Evolutionary conservation across 2,329 filamentous ascomycete species (phyloP).

Genomic region (Penicillium digitatum): DNA sequence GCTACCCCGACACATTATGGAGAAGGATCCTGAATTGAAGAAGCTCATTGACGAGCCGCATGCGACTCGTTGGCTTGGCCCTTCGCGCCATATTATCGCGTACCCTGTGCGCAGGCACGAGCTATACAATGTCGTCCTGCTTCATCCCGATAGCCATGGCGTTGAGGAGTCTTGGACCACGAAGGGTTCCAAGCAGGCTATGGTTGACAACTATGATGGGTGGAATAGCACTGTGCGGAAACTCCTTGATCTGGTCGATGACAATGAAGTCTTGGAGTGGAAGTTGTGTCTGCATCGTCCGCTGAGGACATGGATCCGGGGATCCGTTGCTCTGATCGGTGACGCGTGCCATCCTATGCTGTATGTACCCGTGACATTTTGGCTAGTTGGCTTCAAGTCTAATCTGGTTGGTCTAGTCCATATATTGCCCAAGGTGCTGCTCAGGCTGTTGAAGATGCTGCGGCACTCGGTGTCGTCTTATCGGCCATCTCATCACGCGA

Average conservation of each 20-base stretch:
- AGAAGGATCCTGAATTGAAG: slow-evolving; percentile 62
- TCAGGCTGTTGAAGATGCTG: slow-evolving; percentile 45
- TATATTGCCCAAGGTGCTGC: slow-evolving; percentile 46
- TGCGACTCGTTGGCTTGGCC: slow-evolving; percentile 72
- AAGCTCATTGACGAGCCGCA: slow-evolving; percentile 63
- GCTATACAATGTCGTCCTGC: slow-evolving; percentile 62
- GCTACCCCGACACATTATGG: slow-evolving; percentile 65
- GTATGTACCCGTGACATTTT: slow-evolving; percentile 23
- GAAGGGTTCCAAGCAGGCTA: slow-evolving; percentile 56
- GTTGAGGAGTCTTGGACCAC: slow-evolving; percentile 62
- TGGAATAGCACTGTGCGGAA: slow-evolving; percentile 59
- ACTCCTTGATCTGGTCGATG: slow-evolving; percentile 58
- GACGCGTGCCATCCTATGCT: slow-evolving; percentile 47
- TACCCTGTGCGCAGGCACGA: slow-evolving; percentile 67
- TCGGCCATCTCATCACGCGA: slow-evolving; percentile 29
- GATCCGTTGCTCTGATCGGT: slow-evolving; percentile 39
- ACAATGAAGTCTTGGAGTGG: slow-evolving; percentile 46
- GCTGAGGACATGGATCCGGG: slow-evolving; percentile 34
- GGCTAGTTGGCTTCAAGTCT: neutral
- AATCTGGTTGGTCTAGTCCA: slow-evolving; percentile 20
- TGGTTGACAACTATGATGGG: slow-evolving; percentile 59
- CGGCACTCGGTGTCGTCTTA: slow-evolving; percentile 34
- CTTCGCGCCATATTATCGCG: slow-evolving; percentile 70
- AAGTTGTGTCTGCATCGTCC: slow-evolving; percentile 35
- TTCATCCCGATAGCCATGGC: slow-evolving; percentile 60